Conservation (phyloP, 108 stramenopile species). For the Cylindrotheca closterium region DNA sequence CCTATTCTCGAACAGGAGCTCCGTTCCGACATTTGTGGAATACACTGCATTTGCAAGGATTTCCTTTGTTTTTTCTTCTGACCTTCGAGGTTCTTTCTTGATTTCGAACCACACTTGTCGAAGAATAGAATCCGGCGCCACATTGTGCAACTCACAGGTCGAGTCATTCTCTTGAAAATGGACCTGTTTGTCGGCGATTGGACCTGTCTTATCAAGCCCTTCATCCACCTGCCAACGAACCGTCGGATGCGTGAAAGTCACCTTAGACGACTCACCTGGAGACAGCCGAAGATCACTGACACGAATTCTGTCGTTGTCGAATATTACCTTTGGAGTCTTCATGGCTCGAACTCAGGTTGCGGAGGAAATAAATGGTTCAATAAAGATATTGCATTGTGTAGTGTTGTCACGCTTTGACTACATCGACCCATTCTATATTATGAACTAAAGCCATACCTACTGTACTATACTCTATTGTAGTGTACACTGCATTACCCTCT, state of each 20-base stretch:
- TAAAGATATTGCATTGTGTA: too few relatives aligned
- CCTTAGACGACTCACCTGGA: slow-evolving; percentile 2
- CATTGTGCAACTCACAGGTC: slow-evolving; percentile 7
- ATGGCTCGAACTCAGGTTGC: too few relatives aligned
- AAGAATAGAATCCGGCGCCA: not conserved
- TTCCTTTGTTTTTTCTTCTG: slow-evolving; percentile 16
- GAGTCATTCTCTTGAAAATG: slow-evolving; percentile 5
- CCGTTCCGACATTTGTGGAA: slow-evolving; percentile 29
- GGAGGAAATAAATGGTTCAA: too few relatives aligned
- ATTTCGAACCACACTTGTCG: slow-evolving; percentile 31
- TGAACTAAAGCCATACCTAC: too few relatives aligned
- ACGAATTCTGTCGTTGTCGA: slow-evolving; percentile 24
- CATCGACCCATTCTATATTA: too few relatives aligned
- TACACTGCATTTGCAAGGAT: slow-evolving; percentile 20
- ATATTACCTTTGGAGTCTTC: slow-evolving; percentile 8
- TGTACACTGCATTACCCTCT: too few relatives aligned
- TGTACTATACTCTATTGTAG: too few relatives aligned
- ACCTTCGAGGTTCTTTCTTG: slow-evolving; percentile 16
- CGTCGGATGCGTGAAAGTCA: slow-evolving; percentile 13
- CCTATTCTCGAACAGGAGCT: slow-evolving; percentile 29
- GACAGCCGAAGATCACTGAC: slow-evolving; percentile 27
- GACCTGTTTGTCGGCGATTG: slow-evolving; percentile 8
- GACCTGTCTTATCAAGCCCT: slow-evolving; percentile 2
- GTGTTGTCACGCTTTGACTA: too few relatives aligned
- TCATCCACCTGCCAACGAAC: slow-evolving; percentile 36